Base-by-base conservation (phyloP, 331 rosid genomes). In the Dryas integrifolia region DNA sequence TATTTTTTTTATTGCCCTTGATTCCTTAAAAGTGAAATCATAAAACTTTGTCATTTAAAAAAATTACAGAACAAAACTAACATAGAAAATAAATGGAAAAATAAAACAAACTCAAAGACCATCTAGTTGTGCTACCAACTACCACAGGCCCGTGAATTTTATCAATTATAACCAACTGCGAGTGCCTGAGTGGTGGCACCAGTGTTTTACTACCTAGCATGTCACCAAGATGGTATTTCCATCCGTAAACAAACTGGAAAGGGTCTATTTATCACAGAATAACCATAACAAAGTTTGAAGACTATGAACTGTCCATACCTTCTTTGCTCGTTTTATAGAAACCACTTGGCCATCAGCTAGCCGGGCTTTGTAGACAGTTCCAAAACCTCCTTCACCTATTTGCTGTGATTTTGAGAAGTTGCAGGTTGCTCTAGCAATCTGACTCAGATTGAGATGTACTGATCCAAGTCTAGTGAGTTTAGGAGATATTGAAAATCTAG, bases 381-480 rank as follows among this genome's bases (percentile, higher is more conserved):
- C 98, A 77, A 95, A 95, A 53, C 96, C 96, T 38, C 98, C 97
- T 82, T 88, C 96, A 18, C 98, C 97, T 75, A 95, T 78, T 73
- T 59, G 86, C 18, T 86, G 81, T 13, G 96, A 55, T n/a, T 87
- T 79, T 72, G 98, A 95, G 87, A 95, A 95, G 65, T 95, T 92
- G 51, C 71, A 85, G 48, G 99, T 95, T 79, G 93, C 97, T 79
- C 61, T 87, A 18, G 68, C 53, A 73, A 92, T 81, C 85, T 95
- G 98, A 74, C 43, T 89, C 85, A 91, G 62, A 76, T 68, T 86
- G 75, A 95, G 97, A 77, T 85, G 88, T 64, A 95, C 72, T 3
- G 98, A 82, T 69, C 89, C 92, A 74, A 92, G 82, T 76, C 92
- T 89, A 65, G 63, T 86, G 58, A 86, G 84, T 78, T 87, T 86